Evolutionary conservation across 768 basidiomycete species (phyloP).

Genomic region (Cystofilobasidium bisporidii): DNA sequence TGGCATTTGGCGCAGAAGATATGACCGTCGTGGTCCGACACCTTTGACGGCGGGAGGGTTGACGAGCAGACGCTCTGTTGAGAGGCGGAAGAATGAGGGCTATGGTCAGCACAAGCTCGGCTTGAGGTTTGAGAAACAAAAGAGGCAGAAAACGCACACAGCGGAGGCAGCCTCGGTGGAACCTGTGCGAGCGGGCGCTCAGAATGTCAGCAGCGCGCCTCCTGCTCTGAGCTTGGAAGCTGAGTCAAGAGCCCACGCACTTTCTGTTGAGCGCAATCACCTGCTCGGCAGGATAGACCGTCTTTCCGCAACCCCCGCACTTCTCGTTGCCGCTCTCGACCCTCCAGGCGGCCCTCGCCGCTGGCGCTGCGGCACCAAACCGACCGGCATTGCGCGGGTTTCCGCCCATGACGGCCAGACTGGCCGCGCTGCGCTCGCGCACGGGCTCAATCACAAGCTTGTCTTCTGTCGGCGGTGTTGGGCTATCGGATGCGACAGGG

Average conservation of each 20-base stretch:
- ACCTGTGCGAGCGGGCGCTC: background rate
- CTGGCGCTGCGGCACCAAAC: background rate
- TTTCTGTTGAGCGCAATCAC: background rate
- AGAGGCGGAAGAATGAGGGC: background rate
- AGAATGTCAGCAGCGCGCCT: too few species aligned
- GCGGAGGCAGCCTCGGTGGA: background rate
- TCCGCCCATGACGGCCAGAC: background rate
- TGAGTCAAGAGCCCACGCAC: background rate
- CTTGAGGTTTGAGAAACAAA: background rate
- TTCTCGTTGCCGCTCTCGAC: background rate
- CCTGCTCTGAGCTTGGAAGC: background rate
- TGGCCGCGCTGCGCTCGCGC: background rate
- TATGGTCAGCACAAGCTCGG: background rate
- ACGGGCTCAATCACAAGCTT: background rate
- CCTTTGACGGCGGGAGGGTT: background rate
- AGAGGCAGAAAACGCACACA: background rate
- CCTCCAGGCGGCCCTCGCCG: background rate
- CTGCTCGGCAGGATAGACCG: constrained; percentile 3
- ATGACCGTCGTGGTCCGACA: background rate
- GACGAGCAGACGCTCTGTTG: background rate
- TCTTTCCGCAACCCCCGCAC: background rate
- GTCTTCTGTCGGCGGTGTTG: background rate
- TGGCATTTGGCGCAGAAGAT: constrained; percentile 9
- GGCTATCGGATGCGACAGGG: background rate
- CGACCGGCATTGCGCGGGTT: background rate